phyloP scores from a whole-genome alignment of 2,329 filamentous ascomycete species.

The Xylariales sp. region DNA sequence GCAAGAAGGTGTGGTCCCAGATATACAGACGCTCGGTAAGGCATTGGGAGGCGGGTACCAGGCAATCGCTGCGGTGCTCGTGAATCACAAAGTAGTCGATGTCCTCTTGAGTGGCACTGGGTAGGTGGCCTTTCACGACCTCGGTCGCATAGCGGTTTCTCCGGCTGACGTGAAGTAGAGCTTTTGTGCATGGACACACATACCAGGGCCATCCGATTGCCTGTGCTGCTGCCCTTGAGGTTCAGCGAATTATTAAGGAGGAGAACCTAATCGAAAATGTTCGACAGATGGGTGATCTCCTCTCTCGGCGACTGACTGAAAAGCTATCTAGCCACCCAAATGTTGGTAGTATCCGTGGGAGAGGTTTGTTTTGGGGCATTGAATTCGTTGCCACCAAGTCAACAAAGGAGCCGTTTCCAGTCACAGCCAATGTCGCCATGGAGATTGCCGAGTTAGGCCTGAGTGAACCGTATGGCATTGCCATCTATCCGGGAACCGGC shows the following conservation, averaged over 20 bases:
- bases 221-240: slow-evolving; percentile 33
- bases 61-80: slow-evolving; percentile 56
- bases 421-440: slow-evolving; percentile 25
- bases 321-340: slow-evolving; percentile 25
- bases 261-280: slow-evolving; percentile 30
- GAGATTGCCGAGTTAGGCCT: slow-evolving; percentile 28
- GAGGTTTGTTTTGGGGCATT: slow-evolving; percentile 41
- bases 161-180: slow-evolving; percentile 21
- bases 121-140: slow-evolving; percentile 16
- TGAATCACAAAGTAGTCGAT: slow-evolving; percentile 46
- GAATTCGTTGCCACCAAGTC: slow-evolving; percentile 39
- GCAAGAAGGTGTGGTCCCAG: slow-evolving; percentile 52
- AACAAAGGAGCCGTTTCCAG: slow-evolving; percentile 32
- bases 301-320: slow-evolving; percentile 23
- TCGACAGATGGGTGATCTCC: slow-evolving; percentile 23
- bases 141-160: not conserved
- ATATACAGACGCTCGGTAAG: slow-evolving; percentile 64
- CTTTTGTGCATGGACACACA: slow-evolving; percentile 55
- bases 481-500: slow-evolving; percentile 59
- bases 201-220: slow-evolving; percentile 39
- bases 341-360: slow-evolving; percentile 36
- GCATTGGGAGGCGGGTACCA: slow-evolving; percentile 60
- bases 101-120: slow-evolving; percentile 32
- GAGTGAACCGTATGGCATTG: slow-evolving; percentile 28
- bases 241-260: slow-evolving; percentile 32